Evolutionary conservation across 331 rosid species (phyloP), one percentile per base, ranked within the genome.

Genomic region (Dryas integrifolia): DNA sequence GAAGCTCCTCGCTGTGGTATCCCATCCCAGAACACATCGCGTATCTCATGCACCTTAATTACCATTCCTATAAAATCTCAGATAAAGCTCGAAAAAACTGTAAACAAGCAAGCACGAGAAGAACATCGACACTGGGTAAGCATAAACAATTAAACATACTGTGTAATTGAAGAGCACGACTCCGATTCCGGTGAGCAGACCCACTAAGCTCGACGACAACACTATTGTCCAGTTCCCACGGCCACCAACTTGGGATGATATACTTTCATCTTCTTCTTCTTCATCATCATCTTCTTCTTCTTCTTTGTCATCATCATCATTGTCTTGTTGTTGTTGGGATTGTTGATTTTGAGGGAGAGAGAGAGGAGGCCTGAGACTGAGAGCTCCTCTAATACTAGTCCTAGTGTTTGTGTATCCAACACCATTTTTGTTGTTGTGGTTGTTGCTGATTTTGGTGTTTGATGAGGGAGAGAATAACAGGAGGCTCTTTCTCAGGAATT

Each of bases 151-250:
- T 26, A 18, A 59, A 49, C 46, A 64, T 83, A 94, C 98, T 16
- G 78, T 78, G 75, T 82, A 78, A 68, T 94, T 94, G 83, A 91
- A 91, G 73, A 94, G 76, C 4, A 94, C 92, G 38, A 94, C 96
- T 4, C 95, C 85, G 57, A 88, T 55, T 45, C 98, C 97, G 16
- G 96, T 94, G 76, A 91, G 95, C 67, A 91, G 92, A 77, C 98
- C 98, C 77, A 94, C 86, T 66, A 86, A 77, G 83, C 97, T 89
- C 3, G 97, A 89, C 15, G 95, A 84, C 41, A 88, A 15, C 26
- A 91, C 82, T 62, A 87, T 87, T 0, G 88, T 84, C 65, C 89
- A 81, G 67, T 80, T 82, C 70, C 88, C 86, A 69, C 70, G 70
- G 77, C 67, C 72, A 24, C 51, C 64, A 77, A 40, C 68, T 70